A percentile compares a stretch with the other conserved stretches of the same genome.
These are phyloP conservation scores for Blastocystis sp. DNA, from an alignment of 352 stramenopile genomes.

Conservation along the genomic window DNA sequence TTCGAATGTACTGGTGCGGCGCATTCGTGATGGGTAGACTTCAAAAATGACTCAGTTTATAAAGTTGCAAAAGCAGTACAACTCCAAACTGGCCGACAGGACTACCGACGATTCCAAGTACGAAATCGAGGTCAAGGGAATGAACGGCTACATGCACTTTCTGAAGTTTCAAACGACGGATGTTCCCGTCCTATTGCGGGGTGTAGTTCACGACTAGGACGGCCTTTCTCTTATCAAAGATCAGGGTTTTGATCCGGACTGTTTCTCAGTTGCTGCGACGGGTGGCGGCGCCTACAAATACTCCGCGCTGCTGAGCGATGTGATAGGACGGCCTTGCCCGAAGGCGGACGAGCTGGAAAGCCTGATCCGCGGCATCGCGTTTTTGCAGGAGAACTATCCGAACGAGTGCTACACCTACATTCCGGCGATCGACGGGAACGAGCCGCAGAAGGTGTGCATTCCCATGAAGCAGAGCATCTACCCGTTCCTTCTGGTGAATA, in stretches of 20 bases:
- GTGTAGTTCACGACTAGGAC: conserved; percentile 74
- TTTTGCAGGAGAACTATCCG: conserved; percentile 87
- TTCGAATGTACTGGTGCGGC: conserved; percentile 38
- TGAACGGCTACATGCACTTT: conserved; percentile 87
- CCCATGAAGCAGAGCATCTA: conserved; percentile 78
- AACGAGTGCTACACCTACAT: conserved; percentile 96
- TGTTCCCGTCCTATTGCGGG: neutral
- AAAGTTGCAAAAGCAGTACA: conserved; percentile 79
- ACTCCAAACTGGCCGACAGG: conserved; percentile 81
- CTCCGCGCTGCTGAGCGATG: conserved; percentile 80
- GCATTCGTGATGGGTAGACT: conserved; percentile 75
- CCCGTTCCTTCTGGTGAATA: conserved; percentile 94
- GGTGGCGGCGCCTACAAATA: conserved; percentile 93
- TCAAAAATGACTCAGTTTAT: conserved; percentile 82
- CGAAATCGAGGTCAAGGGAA: conserved; percentile 81
- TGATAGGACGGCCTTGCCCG: conserved; percentile 77
- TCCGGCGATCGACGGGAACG: conserved; percentile 72
- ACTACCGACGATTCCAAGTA: conserved; percentile 80
- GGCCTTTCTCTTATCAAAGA: conserved; percentile 79
- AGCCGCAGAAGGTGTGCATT: conserved; percentile 71
- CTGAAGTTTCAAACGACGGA: conserved; percentile 83
- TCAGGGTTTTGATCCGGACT: conserved; percentile 83
- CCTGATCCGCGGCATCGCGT: conserved; percentile 92
- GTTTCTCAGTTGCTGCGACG: conserved; percentile 83
- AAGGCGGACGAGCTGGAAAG: conserved; percentile 89